Percentiles rank a stretch among this genome's conserved stretches.
Evolutionary conservation across 805 yeast genomes (phyloP).

Genomic region (Nakazawaea laoshanensis): DNA sequence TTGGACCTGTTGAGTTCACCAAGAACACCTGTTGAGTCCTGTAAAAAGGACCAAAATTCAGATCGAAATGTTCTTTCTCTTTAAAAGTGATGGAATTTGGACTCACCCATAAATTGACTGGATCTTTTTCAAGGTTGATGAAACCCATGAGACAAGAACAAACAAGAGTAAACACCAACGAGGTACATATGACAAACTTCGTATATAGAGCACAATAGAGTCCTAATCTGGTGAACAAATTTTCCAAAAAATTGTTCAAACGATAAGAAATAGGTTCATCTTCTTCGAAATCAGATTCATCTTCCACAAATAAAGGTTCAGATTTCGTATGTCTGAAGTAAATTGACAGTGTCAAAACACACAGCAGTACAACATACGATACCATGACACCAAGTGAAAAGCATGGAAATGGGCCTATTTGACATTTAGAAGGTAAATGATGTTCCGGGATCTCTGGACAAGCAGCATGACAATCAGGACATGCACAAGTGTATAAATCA

Average conservation of each 20-base stretch:
- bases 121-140: slow-evolving; percentile 64
- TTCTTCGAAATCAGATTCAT: slow-evolving; percentile 11
- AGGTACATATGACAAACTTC: slow-evolving; percentile 33
- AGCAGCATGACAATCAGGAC: slow-evolving; percentile 77
- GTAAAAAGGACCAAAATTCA: slow-evolving; percentile 85
- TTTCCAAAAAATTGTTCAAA: slow-evolving; percentile 39
- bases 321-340: background rate
- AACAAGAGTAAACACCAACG: slow-evolving; percentile 31
- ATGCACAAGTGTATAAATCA: slow-evolving; percentile 66
- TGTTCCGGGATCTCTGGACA: slow-evolving; percentile 65
- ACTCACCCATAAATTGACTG: slow-evolving; percentile 86
- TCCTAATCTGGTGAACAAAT: slow-evolving; percentile 42
- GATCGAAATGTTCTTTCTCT: slow-evolving; percentile 65
- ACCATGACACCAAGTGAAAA: slow-evolving; percentile 56
- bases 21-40: slow-evolving; percentile 79
- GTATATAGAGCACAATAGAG: slow-evolving; percentile 57
- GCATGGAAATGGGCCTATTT: slow-evolving; percentile 60
- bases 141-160: slow-evolving; percentile 43
- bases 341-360: background rate
- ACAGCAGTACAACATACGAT: slow-evolving; percentile 28
- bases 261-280: slow-evolving; percentile 29
- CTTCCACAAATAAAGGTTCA: slow-evolving; percentile 1
- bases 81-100: slow-evolving; percentile 60
- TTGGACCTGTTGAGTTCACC: slow-evolving; percentile 58
- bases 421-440: slow-evolving; percentile 33